Percentiles rank a stretch among this genome's conserved stretches.
These are phyloP conservation scores for Rehmannia glutinosa DNA, from an alignment of 257 asterid species.

Conservation along the genomic window DNA sequence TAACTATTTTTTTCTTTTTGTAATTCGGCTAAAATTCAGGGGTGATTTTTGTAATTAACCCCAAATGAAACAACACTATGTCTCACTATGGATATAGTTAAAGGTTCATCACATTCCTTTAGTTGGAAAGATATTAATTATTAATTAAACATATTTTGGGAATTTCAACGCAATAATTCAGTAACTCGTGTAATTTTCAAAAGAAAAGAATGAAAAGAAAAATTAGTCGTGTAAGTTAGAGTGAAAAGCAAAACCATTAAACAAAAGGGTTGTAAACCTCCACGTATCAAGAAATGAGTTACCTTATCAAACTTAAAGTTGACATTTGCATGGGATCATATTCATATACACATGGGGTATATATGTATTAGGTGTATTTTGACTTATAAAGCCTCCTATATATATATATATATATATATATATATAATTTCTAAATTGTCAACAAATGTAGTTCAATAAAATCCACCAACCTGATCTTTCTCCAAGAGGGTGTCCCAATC, in stretches of 20 bases:
- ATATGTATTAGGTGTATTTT: constrained; percentile 15
- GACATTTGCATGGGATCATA: constrained; percentile 7
- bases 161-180: no score
- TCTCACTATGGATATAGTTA: no score
- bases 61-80: no score
- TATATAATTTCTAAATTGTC: neutral
- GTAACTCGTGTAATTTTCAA: no score
- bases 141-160: no score
- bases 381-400: constrained; percentile 11
- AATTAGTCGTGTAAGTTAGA: neutral
- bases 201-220: no score
- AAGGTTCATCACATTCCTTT: neutral
- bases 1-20: no score
- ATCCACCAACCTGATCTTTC: constrained; percentile 74
- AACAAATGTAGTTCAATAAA: constrained; percentile 7
- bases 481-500: constrained; percentile 80
- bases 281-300: neutral
- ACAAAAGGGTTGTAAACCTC: neutral
- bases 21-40: no score
- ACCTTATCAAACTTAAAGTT: neutral
- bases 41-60: no score
- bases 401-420: no score
- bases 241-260: neutral
- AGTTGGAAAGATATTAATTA: neutral
- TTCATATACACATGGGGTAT: neutral